Conservation (phyloP, 2,329 filamentous ascomycete genomes). For the Sclerotinia nivalis region DNA sequence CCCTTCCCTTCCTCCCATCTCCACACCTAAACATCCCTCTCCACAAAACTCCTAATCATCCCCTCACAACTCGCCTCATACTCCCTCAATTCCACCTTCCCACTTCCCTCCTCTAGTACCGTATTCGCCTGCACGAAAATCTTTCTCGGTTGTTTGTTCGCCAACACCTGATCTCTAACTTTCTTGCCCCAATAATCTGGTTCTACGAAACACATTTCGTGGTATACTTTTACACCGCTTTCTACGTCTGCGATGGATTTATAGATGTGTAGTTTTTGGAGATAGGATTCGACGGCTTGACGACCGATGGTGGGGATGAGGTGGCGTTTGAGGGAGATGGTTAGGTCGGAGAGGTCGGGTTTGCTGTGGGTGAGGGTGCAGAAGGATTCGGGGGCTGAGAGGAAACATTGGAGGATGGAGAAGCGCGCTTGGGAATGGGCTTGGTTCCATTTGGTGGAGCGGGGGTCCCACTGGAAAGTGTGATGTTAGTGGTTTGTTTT, state of each 20-base stretch:
- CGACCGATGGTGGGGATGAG: constrained; percentile 85
- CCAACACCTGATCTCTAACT: constrained; percentile 72
- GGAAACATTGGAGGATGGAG: constrained; percentile 81
- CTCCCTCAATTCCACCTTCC: constrained; percentile 75
- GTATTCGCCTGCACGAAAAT: constrained; percentile 96
- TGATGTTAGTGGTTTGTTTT: not conserved
- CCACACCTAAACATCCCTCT: constrained; percentile 46
- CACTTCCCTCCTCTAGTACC: constrained; percentile 64
- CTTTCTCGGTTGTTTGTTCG: constrained; percentile 80
- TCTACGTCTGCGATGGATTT: constrained; percentile 86
- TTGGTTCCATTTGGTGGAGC: constrained; percentile 88
- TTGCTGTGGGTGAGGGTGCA: constrained; percentile 73
- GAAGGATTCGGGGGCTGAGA: constrained; percentile 83
- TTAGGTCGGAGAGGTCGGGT: constrained; percentile 75
- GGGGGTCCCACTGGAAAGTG: constrained; percentile 73
- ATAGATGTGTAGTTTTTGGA: constrained; percentile 90
- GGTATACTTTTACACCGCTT: constrained; percentile 76
- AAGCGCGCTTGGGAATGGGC: constrained; percentile 90
- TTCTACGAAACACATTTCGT: constrained; percentile 79
- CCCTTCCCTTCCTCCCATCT: not conserved
- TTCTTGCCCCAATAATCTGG: constrained; percentile 80
- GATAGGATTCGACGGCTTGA: constrained; percentile 77
- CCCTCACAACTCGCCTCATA: constrained; percentile 81
- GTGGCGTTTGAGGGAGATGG: constrained; percentile 77
- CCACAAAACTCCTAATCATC: constrained; percentile 80